phyloP scores from a whole-genome alignment of 2,329 filamentous ascomycete species.

The Cladorrhinum sp. region DNA sequence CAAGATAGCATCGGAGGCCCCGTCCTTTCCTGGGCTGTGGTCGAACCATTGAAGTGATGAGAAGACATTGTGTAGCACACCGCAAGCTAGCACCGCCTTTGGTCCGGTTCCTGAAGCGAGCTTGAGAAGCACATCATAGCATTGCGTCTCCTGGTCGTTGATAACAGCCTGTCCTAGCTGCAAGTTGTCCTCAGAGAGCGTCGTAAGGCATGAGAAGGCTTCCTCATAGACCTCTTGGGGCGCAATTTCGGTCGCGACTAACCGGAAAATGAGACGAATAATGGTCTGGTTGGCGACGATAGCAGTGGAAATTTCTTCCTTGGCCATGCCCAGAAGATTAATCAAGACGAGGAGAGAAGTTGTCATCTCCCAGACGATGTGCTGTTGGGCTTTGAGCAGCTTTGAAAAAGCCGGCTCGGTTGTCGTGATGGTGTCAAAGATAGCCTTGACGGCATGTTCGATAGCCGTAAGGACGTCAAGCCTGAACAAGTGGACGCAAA shows the following conservation, averaged over 20 bases:
- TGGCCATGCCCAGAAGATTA: constrained; percentile 53
- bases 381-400: constrained; percentile 51
- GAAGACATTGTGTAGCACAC: constrained; percentile 62
- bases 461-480: constrained; percentile 60
- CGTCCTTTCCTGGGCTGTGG: constrained; percentile 45
- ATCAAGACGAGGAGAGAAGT: constrained; percentile 53
- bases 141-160: constrained; percentile 43
- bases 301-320: constrained; percentile 57
- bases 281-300: constrained; percentile 50
- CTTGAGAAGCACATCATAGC: constrained; percentile 48
- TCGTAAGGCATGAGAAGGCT: constrained; percentile 53
- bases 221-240: constrained; percentile 46
- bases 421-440: constrained; percentile 41
- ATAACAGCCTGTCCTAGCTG: constrained; percentile 52
- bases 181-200: constrained; percentile 59
- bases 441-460: constrained; percentile 50
- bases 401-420: constrained; percentile 44
- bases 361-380: constrained; percentile 52
- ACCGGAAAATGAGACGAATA: constrained; percentile 52
- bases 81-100: constrained; percentile 55
- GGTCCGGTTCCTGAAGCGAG: constrained; percentile 44
- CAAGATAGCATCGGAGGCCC: constrained; percentile 49
- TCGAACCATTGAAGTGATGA: constrained; percentile 52
- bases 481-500: constrained; percentile 63
- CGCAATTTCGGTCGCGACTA: constrained; percentile 42